Conservation (phyloP, 2,329 filamentous ascomycete species). For the Pestalotiopsis sp. region DNA sequence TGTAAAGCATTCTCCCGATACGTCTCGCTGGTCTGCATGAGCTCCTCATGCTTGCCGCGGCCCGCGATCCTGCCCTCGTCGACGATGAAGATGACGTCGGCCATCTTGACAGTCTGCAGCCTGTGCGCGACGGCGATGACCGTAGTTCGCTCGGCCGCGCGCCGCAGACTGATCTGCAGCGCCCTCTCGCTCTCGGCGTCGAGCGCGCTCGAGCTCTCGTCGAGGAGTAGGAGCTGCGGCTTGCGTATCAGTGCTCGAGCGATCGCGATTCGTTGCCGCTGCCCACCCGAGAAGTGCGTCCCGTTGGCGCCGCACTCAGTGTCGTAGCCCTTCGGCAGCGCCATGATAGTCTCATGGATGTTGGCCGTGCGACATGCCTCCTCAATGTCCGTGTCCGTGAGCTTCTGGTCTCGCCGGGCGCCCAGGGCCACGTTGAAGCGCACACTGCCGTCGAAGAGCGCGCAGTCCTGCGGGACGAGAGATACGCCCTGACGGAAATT, state of each 20-base stretch:
- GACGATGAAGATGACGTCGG: conserved; percentile 45
- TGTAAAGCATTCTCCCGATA: conserved; percentile 8
- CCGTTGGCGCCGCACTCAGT: conserved; percentile 64
- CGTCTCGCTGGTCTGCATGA: conserved; percentile 34
- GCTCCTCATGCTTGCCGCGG: conserved; percentile 37
- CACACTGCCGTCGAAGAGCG: conserved; percentile 43
- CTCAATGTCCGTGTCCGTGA: conserved; percentile 52
- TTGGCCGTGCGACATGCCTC: conserved; percentile 60
- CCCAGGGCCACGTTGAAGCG: conserved; percentile 43
- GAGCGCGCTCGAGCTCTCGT: conserved; percentile 71
- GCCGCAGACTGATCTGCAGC: conserved; percentile 61
- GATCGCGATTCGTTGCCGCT: conserved; percentile 70
- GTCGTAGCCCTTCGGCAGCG: conserved; percentile 50
- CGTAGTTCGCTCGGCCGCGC: conserved; percentile 41
- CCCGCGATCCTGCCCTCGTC: conserved; percentile 42
- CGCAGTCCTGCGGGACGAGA: conserved; percentile 42
- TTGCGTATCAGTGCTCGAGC: conserved; percentile 67
- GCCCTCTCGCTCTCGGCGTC: conserved; percentile 63
- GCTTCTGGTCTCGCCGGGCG: conserved; percentile 45
- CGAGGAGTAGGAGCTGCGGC: conserved; percentile 67
- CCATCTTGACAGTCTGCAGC: conserved; percentile 44
- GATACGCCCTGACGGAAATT: conserved; percentile 40
- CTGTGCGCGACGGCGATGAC: conserved; percentile 48
- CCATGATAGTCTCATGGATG: conserved; percentile 59
- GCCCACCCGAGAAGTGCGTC: conserved; percentile 68